Evolutionary conservation across 2,329 filamentous ascomycete genomes (phyloP), one percentile per base, ranked within the genome.

Genomic region (Colletotrichum plurivorum): DNA sequence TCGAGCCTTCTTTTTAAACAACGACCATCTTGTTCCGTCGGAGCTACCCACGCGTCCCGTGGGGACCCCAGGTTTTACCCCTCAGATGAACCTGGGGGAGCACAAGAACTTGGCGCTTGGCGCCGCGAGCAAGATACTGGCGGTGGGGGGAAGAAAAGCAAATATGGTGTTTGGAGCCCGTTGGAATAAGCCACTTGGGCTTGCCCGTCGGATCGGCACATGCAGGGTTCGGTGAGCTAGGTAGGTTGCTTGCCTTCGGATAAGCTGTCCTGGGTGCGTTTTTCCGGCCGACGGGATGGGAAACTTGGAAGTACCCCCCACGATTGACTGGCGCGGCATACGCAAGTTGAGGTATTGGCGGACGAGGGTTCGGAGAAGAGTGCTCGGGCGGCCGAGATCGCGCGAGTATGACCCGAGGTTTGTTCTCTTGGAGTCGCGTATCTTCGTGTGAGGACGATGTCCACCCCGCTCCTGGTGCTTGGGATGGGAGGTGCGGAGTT

Each of bases 11-110:
- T 13, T 16, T 53, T 31, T n/a, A 15, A 31, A n/a, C 49, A 27
- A 7, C 18, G 6, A 51, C 9, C 8, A 16, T n/a, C 25, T 15
- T 31, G 12, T 27, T 20, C 27, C 52, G 52, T 18, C 27, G 52
- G 52, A 20, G 31, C 15, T 39, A 27, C 18, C 52, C 52, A 54
- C 52, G 5, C 8, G 27, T 54, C 52, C 52, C 27, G 39, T 18
- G 52, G 52, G 52, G 13, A 39, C 52, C 52, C 52, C 52, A 54
- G 52, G 9, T 54, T 54, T 54, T 54, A 54, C 52, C 52, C 52
- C 52, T 54, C 52, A 39, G 20, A n/a, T 18, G 18, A 27, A 3
- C 39, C 27, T 39, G 8, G 16, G 7, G 16, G 9, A 39, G 22
- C 10, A 36, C 31, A 18, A 18, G 31, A 36, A 39, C 52, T 54